A percentile compares a stretch with the other conserved stretches of the same genome.
phyloP scores from a whole-genome alignment of 2,329 filamentous ascomycete species.

The Aspergillus pseudoterreus region DNA sequence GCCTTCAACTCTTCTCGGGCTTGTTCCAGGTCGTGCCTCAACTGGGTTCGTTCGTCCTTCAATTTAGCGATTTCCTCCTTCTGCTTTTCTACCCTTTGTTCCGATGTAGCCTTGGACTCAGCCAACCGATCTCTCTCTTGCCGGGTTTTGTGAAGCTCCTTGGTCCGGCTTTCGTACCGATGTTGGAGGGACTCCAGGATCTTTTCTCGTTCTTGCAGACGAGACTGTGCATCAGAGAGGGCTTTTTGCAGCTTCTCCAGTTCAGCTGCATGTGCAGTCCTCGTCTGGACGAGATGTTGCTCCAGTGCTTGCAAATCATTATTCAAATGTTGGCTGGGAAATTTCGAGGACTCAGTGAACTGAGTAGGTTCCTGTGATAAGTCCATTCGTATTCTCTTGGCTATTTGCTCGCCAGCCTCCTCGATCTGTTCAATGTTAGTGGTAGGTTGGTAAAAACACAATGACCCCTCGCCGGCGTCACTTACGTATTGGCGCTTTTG shows the following conservation, averaged over 20 bases:
- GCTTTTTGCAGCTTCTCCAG: conserved; percentile 27
- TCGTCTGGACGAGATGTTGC: conserved; percentile 28
- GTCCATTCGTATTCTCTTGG: conserved; percentile 39
- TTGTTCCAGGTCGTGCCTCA: conserved; percentile 38
- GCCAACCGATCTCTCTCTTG: conserved; percentile 33
- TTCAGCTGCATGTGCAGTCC: conserved; percentile 28
- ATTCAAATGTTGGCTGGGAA: conserved; percentile 28
- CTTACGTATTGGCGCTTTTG: conserved; percentile 33
- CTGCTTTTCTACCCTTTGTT: conserved; percentile 32
- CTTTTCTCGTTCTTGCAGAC: conserved; percentile 30
- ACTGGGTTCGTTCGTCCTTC: conserved; percentile 37
- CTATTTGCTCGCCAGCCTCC: conserved; percentile 23
- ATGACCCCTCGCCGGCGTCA: background rate
- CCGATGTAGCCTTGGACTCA: conserved; percentile 25
- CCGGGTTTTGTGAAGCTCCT: conserved; percentile 35
- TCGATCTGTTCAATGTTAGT: conserved; percentile 23
- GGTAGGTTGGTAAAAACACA: background rate
- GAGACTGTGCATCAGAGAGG: conserved; percentile 22
- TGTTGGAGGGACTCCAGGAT: conserved; percentile 37
- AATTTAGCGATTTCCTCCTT: conserved; percentile 37
- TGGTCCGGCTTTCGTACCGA: conserved; percentile 42
- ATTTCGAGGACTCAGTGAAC: conserved; percentile 32
- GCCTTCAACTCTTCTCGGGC: conserved; percentile 38
- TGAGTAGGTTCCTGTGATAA: conserved; percentile 34
- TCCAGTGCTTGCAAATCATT: conserved; percentile 26